These are phyloP conservation scores for Lepidium didymum DNA, from an alignment of 345 rosid genomes.

Conservation along the genomic window DNA sequence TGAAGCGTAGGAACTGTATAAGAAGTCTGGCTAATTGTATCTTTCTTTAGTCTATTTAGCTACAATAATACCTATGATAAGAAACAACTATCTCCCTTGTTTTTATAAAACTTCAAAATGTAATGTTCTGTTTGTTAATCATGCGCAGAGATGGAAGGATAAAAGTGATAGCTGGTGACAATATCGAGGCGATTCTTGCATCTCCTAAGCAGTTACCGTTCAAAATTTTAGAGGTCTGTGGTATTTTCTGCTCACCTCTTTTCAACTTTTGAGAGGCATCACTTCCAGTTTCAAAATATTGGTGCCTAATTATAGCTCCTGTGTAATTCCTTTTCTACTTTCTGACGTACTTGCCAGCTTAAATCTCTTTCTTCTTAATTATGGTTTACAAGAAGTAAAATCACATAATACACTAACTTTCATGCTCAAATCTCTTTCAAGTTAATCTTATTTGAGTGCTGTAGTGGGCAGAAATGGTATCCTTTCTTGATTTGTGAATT, in stretches of 20 bases:
- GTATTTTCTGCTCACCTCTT: conserved; percentile 1
- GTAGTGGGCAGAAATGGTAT: not conserved
- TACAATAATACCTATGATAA: not conserved
- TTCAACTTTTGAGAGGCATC: conserved; percentile 2
- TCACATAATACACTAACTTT: not conserved
- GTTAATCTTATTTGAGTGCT: not conserved
- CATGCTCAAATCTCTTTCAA: not conserved
- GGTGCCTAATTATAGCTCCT: conserved; percentile 7
- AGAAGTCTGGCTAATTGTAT: not conserved
- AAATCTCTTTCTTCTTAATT: not conserved
- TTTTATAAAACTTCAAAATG: not conserved
- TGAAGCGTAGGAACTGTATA: not conserved
- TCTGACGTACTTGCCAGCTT: not conserved
- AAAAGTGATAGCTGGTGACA: conserved; percentile 76
- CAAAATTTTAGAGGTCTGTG: conserved; percentile 67
- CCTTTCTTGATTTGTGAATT: not conserved
- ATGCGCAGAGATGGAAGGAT: conserved; percentile 74
- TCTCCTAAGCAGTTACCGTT: conserved; percentile 64
- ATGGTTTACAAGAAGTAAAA: conserved; percentile 3
- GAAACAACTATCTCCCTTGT: not conserved
- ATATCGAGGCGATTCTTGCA: conserved; percentile 68
- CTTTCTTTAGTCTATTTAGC: not conserved
- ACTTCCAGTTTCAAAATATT: not conserved
- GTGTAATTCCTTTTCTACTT: not conserved
- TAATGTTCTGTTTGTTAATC: conserved; percentile 1